Evolutionary conservation across 2,329 filamentous ascomycete genomes (phyloP).

Genomic region (Alternaria angustiovoidea): DNA sequence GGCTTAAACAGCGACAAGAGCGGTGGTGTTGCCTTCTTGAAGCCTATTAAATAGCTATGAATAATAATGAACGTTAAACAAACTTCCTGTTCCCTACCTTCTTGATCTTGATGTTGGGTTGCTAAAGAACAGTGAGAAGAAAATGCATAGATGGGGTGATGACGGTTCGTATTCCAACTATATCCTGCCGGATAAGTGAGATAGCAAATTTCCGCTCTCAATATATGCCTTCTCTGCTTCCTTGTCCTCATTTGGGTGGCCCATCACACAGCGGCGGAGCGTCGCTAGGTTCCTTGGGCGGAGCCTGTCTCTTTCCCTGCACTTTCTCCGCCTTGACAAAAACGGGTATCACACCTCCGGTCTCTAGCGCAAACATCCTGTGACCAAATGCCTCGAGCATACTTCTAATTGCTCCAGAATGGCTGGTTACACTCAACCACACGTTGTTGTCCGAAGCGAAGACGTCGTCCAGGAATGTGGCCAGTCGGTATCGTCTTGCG

Average conservation of each 20-base stretch:
- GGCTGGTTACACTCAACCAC: conserved; percentile 64
- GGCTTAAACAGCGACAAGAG: conserved; percentile 26
- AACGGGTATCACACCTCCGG: conserved; percentile 73
- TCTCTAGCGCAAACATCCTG: conserved; percentile 65
- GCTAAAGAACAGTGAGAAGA: neutral
- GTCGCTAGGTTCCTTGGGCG: conserved; percentile 44
- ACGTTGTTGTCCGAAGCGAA: conserved; percentile 56
- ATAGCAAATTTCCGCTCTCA: neutral
- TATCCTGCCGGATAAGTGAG: neutral
- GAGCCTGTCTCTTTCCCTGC: conserved; percentile 35
- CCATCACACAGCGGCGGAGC: conserved; percentile 39
- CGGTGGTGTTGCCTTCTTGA: neutral
- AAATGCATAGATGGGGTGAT: neutral
- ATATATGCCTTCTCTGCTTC: neutral
- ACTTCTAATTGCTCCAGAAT: conserved; percentile 66
- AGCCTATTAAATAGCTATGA: neutral
- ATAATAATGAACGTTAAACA: neutral
- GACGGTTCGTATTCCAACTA: neutral
- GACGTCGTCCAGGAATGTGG: conserved; percentile 60
- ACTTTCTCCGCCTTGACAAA: conserved; percentile 67
- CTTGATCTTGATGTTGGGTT: neutral
- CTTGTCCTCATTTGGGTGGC: conserved; percentile 18
- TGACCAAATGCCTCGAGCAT: conserved; percentile 66
- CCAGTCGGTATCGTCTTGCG: conserved; percentile 37
- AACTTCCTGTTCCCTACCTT: neutral